Percentiles rank a stretch among this genome's conserved stretches.
These are phyloP conservation scores for Aurantiochytrium sp. DNA, from an alignment of 108 stramenopile species.

Conservation along the genomic window DNA sequence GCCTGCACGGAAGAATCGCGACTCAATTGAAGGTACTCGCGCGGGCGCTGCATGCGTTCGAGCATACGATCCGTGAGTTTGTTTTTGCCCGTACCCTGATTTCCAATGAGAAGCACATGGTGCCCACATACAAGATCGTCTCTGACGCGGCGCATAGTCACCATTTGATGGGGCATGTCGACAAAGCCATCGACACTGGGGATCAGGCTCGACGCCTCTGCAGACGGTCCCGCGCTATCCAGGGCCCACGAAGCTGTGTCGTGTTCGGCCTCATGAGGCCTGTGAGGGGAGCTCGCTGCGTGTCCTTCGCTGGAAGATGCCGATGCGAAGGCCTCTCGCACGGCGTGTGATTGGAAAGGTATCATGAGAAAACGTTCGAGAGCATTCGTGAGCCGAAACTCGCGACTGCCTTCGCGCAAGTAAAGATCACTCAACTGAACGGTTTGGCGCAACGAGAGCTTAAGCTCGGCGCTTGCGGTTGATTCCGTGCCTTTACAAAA, in stretches of 20 bases:
- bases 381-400: background rate
- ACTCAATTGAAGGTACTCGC: constrained; percentile 84
- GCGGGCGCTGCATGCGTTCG: constrained; percentile 53
- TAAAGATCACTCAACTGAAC: background rate
- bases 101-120: constrained; percentile 63
- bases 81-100: constrained; percentile 91
- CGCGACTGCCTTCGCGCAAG: background rate
- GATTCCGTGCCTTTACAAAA: background rate
- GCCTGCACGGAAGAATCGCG: constrained; percentile 71
- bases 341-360: background rate
- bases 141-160: constrained; percentile 40
- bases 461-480: background rate
- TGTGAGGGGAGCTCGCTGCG: too few relatives aligned
- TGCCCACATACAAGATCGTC: constrained; percentile 55
- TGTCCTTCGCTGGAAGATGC: too few relatives aligned
- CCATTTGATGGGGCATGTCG: constrained; percentile 47
- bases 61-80: constrained; percentile 62
- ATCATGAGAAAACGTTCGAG: background rate
- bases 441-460: background rate
- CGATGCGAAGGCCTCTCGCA: background rate
- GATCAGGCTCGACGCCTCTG: constrained; percentile 30
- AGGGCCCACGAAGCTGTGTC: too few relatives aligned
- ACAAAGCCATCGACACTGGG: constrained; percentile 40
- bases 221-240: background rate
- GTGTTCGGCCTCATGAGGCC: too few relatives aligned